Conservation (phyloP, 2,329 filamentous ascomycete species). For the Colletotrichum sp. region DNA sequence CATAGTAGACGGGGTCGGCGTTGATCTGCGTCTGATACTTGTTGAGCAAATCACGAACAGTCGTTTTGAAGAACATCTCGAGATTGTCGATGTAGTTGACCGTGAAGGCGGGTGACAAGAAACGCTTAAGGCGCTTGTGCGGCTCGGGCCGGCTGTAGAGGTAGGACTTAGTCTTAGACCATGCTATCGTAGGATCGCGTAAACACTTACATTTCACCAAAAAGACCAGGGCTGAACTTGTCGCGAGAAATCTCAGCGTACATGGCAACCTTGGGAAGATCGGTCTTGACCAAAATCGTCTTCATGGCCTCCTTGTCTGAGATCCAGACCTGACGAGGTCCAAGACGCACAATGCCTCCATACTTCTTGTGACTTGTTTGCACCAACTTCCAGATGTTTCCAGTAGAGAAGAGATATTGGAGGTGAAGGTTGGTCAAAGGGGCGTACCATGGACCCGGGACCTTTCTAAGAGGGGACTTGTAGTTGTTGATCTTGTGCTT, state of each 20-base stretch:
- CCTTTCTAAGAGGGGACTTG: slow-evolving; percentile 14
- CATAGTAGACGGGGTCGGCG: slow-evolving; percentile 1
- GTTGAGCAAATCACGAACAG: slow-evolving; percentile 16
- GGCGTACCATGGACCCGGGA: slow-evolving; percentile 25
- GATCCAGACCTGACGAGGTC: slow-evolving; percentile 26
- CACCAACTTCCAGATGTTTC: slow-evolving; percentile 26
- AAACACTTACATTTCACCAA: slow-evolving; percentile 25
- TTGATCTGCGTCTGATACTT: slow-evolving; percentile 8
- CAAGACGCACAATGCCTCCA: slow-evolving; percentile 23
- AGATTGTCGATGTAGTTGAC: slow-evolving; percentile 29
- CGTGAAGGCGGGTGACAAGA: slow-evolving; percentile 29
- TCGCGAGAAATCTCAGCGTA: slow-evolving; percentile 25
- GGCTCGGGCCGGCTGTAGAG: slow-evolving; percentile 24
- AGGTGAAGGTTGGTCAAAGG: slow-evolving; percentile 23
- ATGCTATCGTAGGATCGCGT: too few species aligned
- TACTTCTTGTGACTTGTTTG: slow-evolving; percentile 22
- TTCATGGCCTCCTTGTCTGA: slow-evolving; percentile 26
- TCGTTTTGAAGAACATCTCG: slow-evolving; percentile 24
- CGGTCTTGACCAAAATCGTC: slow-evolving; percentile 23
- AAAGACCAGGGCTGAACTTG: slow-evolving; percentile 22
- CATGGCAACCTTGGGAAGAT: slow-evolving; percentile 27
- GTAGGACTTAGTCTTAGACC: background rate
- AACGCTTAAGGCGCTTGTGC: slow-evolving; percentile 27
- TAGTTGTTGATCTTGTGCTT: background rate
- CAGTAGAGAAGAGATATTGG: slow-evolving; percentile 24